Evolutionary conservation across 148 eudicot genomes (phyloP).

Genomic region (Silene latifolia): DNA sequence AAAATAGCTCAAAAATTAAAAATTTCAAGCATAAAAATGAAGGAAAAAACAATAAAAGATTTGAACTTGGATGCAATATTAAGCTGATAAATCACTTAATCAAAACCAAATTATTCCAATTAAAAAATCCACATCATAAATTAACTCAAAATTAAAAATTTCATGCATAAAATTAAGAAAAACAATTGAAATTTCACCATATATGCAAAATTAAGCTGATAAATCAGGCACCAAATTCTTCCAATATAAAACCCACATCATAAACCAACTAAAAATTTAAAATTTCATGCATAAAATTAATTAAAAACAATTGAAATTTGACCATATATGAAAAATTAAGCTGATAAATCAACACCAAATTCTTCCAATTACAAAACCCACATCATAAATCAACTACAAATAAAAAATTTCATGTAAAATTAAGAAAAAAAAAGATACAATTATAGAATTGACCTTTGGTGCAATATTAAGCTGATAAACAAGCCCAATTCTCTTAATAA

Average conservation of each 20-base stretch:
- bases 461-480: conserved; percentile 88
- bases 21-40: neutral
- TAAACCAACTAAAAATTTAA: neutral
- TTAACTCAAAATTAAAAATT: neutral
- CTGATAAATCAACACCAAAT: conserved; percentile 42
- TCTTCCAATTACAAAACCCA: neutral
- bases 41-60: neutral
- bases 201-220: no score
- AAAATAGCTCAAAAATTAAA: no score
- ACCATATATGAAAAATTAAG: conserved; percentile 88
- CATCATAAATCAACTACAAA: neutral
- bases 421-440: neutral
- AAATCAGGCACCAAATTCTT: neutral
- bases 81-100: neutral
- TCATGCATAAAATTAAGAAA: no score
- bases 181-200: neutral
- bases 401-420: neutral
- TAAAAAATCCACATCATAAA: no score
- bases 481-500: conserved; percentile 58
- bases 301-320: neutral
- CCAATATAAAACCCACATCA: neutral
- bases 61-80: conserved; percentile 12
- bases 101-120: neutral
- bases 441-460: conserved; percentile 51
- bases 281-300: neutral